Conservation (phyloP, 371 early-diverging fungal genomes). For the Mortierella sp. region DNA sequence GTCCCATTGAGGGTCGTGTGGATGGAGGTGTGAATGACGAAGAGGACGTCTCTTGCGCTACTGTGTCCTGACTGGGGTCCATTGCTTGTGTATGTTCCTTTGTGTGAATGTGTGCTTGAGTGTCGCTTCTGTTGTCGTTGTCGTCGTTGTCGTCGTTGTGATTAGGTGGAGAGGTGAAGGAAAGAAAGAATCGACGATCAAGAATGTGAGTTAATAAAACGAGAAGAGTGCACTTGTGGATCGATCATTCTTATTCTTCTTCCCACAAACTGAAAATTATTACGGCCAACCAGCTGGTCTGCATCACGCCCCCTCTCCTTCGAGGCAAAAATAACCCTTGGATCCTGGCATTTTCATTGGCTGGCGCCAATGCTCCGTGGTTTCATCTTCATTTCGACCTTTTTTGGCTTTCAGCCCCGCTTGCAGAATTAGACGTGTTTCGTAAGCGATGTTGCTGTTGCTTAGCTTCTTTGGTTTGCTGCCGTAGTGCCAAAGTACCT, state of each 20-base stretch:
- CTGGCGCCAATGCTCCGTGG: background rate
- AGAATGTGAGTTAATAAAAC: background rate
- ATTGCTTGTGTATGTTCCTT: background rate
- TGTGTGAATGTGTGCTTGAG: background rate
- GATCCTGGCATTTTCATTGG: background rate
- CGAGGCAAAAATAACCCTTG: no score
- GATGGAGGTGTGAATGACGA: slow-evolving; percentile 15
- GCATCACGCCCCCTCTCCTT: background rate
- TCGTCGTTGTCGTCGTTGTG: no score
- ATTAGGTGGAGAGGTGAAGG: background rate
- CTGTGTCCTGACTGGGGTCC: background rate
- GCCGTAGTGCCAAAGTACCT: background rate
- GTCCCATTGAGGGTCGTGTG: background rate
- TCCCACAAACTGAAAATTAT: background rate
- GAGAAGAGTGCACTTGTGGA: background rate
- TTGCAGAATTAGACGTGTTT: background rate
- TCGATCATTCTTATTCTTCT: background rate
- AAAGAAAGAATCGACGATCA: background rate
- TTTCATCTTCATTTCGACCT: background rate
- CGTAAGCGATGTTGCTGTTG: background rate
- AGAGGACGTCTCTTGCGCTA: background rate
- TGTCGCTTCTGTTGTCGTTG: background rate
- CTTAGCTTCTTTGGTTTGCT: background rate
- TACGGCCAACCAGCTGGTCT: background rate
- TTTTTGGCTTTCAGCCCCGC: background rate